phyloP scores from a whole-genome alignment of 2,329 filamentous ascomycete genomes.

The Verticillium longisporum region DNA sequence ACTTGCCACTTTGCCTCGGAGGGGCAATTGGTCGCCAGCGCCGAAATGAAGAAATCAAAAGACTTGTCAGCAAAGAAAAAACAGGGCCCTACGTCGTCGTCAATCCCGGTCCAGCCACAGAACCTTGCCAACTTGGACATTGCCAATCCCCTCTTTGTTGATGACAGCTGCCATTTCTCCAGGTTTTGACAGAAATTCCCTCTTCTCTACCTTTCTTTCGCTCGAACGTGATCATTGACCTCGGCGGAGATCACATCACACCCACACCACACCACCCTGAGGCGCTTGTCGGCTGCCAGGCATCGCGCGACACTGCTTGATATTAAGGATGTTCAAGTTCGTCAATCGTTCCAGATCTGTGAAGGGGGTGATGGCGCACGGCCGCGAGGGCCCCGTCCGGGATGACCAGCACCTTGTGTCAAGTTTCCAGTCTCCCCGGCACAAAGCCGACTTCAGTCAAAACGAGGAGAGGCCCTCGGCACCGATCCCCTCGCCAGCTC shows the following conservation, averaged over 20 bases:
- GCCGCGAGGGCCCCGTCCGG: slow-evolving; percentile 13
- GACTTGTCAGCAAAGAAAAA: background rate
- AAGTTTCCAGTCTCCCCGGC: slow-evolving; percentile 25
- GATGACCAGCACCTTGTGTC: slow-evolving; percentile 24
- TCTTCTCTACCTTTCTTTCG: slow-evolving; percentile 5
- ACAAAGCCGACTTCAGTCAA: slow-evolving; percentile 20
- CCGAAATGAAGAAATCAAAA: background rate
- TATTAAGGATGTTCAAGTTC: slow-evolving; percentile 22
- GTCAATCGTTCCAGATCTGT: slow-evolving; percentile 23
- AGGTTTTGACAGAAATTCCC: background rate
- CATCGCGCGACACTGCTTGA: background rate
- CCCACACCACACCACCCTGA: slow-evolving; percentile 8
- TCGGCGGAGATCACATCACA: slow-evolving; percentile 3
- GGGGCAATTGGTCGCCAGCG: background rate
- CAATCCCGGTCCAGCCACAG: background rate
- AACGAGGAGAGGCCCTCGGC: slow-evolving; percentile 20
- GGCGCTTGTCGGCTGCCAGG: slow-evolving; percentile 9
- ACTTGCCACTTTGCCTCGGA: background rate
- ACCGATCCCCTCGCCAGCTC: slow-evolving; percentile 14
- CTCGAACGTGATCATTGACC: slow-evolving; percentile 6
- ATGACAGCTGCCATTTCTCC: background rate
- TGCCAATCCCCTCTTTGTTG: background rate
- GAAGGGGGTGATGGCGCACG: slow-evolving; percentile 15
- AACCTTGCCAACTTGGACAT: background rate
- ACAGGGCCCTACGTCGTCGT: background rate